Evolutionary conservation across 139 green algal species (phyloP), one percentile per base, ranked within the genome.

Genomic region (Chlorella sorokiniana): DNA sequence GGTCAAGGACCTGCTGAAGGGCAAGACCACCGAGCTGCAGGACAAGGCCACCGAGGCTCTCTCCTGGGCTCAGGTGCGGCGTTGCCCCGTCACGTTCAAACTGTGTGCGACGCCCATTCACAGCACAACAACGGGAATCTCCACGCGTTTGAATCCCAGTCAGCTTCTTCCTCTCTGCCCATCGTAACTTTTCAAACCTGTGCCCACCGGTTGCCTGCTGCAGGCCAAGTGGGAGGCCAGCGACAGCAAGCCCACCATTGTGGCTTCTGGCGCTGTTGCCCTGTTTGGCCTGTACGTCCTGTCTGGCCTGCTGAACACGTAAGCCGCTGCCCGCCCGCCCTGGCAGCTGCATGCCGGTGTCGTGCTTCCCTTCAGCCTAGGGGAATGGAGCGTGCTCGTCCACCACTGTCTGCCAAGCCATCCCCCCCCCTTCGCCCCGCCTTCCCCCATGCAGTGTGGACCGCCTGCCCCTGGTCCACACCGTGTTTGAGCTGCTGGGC

Each of bases 401-500:
- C n/a, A 38, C n/a, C 1, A 54, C n/a, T n/a, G n/a, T n/a, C n/a
- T n/a, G n/a, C n/a, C n/a, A n/a, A n/a, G n/a, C n/a, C n/a, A n/a
- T n/a, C n/a, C n/a, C n/a, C n/a, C n/a, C n/a, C 33, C 33, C 41
- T 6, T 61, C 7, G 27, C 27, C 22, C 6, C 38, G 40, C 10
- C 70, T 45, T 45, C 38, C 41, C 29, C 51, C 33, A 54, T 38
- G 63, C 87, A 45, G 81, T 16, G 41, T 79, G 16, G 73, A 87
- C 81, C 73, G 59, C 54, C 61, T 88, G 18, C 84, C 84, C 27
- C 62, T 88, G 59, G 27, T 88, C n/a, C 59, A 69, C 37, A 84
- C 45, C 54, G 14, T 85, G 23, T 88, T 88, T 61, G 82, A 88
- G 81, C 62, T 88, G 51, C 44, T 88, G 38, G 84, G 84, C 63